Base-by-base conservation (phyloP, 306 rosid species). In the Vigna unguiculata region DNA sequence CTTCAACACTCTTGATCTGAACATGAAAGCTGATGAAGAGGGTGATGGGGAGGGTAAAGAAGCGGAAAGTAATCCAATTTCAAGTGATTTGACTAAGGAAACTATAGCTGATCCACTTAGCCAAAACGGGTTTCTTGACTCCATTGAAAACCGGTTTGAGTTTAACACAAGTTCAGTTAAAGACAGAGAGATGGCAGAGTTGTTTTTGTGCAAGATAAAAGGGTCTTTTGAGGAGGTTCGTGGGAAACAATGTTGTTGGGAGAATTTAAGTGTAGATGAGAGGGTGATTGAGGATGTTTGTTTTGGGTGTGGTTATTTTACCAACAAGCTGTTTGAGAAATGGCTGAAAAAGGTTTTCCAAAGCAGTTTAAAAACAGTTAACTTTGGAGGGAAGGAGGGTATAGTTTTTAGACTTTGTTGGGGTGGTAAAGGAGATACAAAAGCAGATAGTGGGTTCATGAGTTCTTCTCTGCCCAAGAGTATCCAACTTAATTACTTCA, bases 1-100 rank as follows among this genome's bases (percentile, higher is more conserved):
- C 88, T 88, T 88, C 67, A 92, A 79, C 78, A 86, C 80, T 40
- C 97, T 95, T 80, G 97, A 95, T 81, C 90, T 95, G 45, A 95
- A 95, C 71, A 80, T 87, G 62, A 83, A 76, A 81, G 97, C 97
- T 10, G 85, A 77, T 53, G 87, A 86, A 20, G 86, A 87, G 4
- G 85, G 83, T 11, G 80, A 74, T 6, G 88, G 67, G 28, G 69
- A 40, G 0, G 80, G 59, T 1, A 80, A 83, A 79, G 60, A 77
- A 7, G 88, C 81, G 71, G 87, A 86, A 17, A 41, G 60, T 11
- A 91, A 90, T 58, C 91, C 91, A 2, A 79, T 57, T 38, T 76
- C 90, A 15, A 94, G 96, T 52, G 97, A 90, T 74, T 77, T 86
- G 52, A 88, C 91, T 2, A 53, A 88, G n/a, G 98, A 90, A 83